A percentile compares a stretch with the other conserved stretches of the same genome.
These are phyloP conservation scores for Pseudotulostoma volvatum DNA, from an alignment of 495 filamentous ascomycete species.

Conservation along the genomic window DNA sequence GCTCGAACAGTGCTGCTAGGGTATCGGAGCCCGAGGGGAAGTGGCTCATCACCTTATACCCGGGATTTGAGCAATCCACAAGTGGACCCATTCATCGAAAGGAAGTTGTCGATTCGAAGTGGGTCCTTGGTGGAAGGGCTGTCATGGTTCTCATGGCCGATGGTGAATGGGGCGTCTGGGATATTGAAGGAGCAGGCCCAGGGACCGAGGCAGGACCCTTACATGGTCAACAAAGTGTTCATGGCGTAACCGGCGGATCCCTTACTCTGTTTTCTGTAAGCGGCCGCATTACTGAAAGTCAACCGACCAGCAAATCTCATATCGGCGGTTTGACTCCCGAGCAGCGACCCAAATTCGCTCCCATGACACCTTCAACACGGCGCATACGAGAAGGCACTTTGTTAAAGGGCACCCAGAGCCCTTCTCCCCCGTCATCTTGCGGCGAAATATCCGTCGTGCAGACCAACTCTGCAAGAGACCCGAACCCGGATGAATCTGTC, in stretches of 20 bases:
- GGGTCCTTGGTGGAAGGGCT: conserved; percentile 65
- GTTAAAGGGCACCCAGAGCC: conserved; percentile 26
- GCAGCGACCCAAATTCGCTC: conserved; percentile 45
- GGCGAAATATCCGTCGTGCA: conserved; percentile 52
- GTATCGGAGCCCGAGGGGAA: conserved; percentile 23
- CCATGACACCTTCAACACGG: conserved; percentile 73
- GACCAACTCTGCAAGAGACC: conserved; percentile 27
- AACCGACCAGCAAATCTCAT: conserved; percentile 17
- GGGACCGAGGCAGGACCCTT: conserved; percentile 33
- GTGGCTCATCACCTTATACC: conserved; percentile 57
- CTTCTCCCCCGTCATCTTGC: conserved; percentile 20
- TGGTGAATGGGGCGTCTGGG: conserved; percentile 92
- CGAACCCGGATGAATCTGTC: conserved; percentile 44
- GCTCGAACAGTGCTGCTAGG: conserved; percentile 17
- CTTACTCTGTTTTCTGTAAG: conserved; percentile 50
- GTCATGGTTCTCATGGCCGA: conserved; percentile 63
- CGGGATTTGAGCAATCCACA: conserved; percentile 37
- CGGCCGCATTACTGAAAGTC: conserved; percentile 42
- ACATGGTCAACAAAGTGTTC: conserved; percentile 35
- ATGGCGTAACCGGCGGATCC: conserved; percentile 47
- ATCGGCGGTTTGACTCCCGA: conserved; percentile 23
- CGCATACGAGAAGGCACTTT: conserved; percentile 39
- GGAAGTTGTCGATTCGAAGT: conserved; percentile 61
- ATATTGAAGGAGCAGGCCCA: conserved; percentile 53
- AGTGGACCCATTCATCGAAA: conserved; percentile 41